Evolutionary conservation across 2,329 filamentous ascomycete genomes (phyloP).

Genomic region (Phaeoacremonium minimum): DNA sequence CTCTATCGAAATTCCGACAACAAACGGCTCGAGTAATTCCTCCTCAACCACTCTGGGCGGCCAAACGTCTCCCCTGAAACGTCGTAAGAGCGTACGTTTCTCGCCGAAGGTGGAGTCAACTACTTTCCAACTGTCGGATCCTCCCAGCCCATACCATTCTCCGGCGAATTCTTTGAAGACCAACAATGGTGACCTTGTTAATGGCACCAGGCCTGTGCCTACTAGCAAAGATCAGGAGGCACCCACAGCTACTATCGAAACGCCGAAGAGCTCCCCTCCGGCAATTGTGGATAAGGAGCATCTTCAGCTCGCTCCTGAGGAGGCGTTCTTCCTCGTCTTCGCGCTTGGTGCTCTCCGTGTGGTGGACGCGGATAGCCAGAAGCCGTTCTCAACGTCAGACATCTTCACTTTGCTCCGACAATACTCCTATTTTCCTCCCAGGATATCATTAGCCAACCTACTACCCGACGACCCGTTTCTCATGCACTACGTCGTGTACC

Average conservation of each 20-base stretch:
- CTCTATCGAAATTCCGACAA: background rate
- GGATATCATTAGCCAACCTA: slow-evolving; percentile 35
- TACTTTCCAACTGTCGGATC: slow-evolving; percentile 50
- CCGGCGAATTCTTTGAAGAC: background rate
- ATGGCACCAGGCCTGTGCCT: background rate
- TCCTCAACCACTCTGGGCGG: slow-evolving; percentile 1
- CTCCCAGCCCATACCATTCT: slow-evolving; percentile 37
- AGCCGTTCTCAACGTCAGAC: slow-evolving; percentile 45
- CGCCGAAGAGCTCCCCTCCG: background rate
- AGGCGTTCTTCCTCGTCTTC: slow-evolving; percentile 87
- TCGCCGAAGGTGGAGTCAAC: slow-evolving; percentile 63
- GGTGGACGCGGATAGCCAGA: slow-evolving; percentile 39
- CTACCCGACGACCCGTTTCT: slow-evolving; percentile 80
- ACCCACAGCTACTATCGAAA: too few species aligned
- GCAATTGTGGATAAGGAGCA: slow-evolving; percentile 64
- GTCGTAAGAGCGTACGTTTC: slow-evolving; percentile 65
- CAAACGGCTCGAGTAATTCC: background rate
- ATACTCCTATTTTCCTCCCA: slow-evolving; percentile 65
- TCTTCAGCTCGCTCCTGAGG: slow-evolving; percentile 85
- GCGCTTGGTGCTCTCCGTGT: slow-evolving; percentile 71
- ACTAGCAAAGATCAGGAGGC: background rate
- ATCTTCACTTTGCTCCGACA: slow-evolving; percentile 65
- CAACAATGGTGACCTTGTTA: background rate
- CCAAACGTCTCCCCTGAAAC: slow-evolving; percentile 26
- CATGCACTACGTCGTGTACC: slow-evolving; percentile 83